Percentiles rank a stretch among this genome's conserved stretches.
phyloP scores from a whole-genome alignment of 78 protist genomes.

The Protostelium mycophagum region DNA sequence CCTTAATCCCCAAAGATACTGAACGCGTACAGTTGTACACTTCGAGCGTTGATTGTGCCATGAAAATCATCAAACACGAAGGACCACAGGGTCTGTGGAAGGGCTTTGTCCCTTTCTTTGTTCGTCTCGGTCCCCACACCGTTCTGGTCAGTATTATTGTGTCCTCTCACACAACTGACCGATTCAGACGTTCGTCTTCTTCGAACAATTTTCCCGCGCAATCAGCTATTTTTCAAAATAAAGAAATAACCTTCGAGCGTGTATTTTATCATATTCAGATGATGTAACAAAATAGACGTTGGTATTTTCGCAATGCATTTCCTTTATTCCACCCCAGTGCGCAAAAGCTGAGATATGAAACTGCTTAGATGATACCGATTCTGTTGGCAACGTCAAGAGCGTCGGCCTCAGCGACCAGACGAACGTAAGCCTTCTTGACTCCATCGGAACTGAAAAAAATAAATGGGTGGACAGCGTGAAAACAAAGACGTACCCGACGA shows the following conservation, averaged over 20 bases:
- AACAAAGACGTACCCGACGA: conserved; percentile 9
- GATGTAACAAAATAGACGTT: too few relatives aligned
- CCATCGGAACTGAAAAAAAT: conserved; percentile 87
- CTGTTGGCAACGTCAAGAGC: conserved; percentile 94
- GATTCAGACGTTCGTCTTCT: neutral
- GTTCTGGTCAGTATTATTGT: conserved; percentile 24
- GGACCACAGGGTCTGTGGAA: conserved; percentile 72
- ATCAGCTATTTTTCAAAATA: neutral
- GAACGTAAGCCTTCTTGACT: conserved; percentile 97
- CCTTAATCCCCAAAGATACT: neutral
- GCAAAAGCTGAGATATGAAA: neutral
- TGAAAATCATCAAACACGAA: conserved; percentile 33
- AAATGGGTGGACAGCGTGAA: neutral
- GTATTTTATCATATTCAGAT: too few relatives aligned
- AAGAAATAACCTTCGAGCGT: neutral
- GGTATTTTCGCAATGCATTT: neutral
- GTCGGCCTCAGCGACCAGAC: conserved; percentile 71
- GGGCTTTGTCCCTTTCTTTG: conserved; percentile 74
- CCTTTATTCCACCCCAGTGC: neutral
- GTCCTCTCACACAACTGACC: neutral
- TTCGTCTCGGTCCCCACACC: conserved; percentile 75
- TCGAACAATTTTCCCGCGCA: neutral
- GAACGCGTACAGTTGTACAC: neutral
- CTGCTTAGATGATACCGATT: conserved; percentile 87
- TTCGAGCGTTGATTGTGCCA: conserved; percentile 10